phyloP scores from a whole-genome alignment of 495 filamentous ascomycete genomes.

The Penicillium ochrochloron region DNA sequence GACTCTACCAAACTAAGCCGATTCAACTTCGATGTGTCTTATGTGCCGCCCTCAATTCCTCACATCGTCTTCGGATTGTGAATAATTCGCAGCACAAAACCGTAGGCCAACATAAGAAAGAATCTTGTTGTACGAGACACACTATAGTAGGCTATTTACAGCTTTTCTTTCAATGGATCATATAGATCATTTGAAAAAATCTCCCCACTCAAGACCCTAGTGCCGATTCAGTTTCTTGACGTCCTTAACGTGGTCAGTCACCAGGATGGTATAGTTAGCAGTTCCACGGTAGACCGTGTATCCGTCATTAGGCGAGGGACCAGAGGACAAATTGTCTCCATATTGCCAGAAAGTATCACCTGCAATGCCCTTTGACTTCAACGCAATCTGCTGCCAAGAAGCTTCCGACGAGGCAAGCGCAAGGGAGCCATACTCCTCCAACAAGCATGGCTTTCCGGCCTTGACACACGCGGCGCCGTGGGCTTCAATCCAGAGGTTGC shows the following conservation, averaged over 20 bases:
- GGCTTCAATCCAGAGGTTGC: conserved; percentile 13
- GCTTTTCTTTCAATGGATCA: not conserved
- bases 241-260: conserved; percentile 12
- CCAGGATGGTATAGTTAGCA: conserved; percentile 11
- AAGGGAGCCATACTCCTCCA: conserved; percentile 14
- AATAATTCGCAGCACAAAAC: no score
- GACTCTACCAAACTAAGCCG: no score
- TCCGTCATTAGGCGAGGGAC: conserved; percentile 8
- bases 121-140: not conserved
- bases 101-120: not conserved
- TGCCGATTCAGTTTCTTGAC: not conserved
- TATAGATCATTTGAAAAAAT: not conserved
- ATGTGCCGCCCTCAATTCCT: no score
- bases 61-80: no score
- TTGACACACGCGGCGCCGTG: conserved; percentile 13
- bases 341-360: conserved; percentile 19
- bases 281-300: conserved; percentile 12
- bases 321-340: conserved; percentile 8
- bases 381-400: conserved; percentile 10
- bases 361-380: conserved; percentile 11
- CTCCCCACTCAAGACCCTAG: not conserved
- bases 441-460: conserved; percentile 11
- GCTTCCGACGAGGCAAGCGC: not conserved
- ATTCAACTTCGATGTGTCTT: no score
- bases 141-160: not conserved